These are phyloP conservation scores for Hypoxylon sp. DNA, from an alignment of 2,329 filamentous ascomycete genomes.

Conservation along the genomic window DNA sequence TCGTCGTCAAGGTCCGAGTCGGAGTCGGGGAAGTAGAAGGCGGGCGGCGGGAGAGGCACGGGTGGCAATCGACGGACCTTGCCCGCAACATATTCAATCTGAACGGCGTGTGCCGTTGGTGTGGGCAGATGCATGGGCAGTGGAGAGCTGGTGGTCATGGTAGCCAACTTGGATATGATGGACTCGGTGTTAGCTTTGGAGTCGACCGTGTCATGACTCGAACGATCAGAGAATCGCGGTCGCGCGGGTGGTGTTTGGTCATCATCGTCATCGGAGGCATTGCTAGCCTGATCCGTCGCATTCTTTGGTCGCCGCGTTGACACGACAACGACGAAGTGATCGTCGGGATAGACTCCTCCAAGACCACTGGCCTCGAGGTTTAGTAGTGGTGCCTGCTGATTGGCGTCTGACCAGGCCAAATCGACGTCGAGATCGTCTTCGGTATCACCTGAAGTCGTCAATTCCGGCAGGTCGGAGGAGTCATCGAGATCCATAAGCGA, in stretches of 20 bases:
- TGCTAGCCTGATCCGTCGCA: background rate
- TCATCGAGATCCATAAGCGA: slow-evolving; percentile 40
- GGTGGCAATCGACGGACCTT: slow-evolving; percentile 56
- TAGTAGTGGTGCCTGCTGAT: slow-evolving; percentile 50
- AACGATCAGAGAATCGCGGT: slow-evolving; percentile 13
- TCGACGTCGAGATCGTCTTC: slow-evolving; percentile 55
- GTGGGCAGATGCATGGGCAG: slow-evolving; percentile 13
- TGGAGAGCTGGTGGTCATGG: slow-evolving; percentile 53
- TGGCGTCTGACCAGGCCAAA: slow-evolving; percentile 55
- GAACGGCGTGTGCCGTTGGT: slow-evolving; percentile 37
- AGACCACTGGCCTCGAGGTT: slow-evolving; percentile 65
- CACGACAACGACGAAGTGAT: slow-evolving; percentile 67
- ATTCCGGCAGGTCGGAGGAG: slow-evolving; percentile 45
- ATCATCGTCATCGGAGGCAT: slow-evolving; percentile 25
- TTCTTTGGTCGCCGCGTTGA: slow-evolving; percentile 55
- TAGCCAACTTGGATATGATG: slow-evolving; percentile 53
- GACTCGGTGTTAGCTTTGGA: slow-evolving; percentile 49
- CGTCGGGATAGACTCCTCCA: slow-evolving; percentile 67
- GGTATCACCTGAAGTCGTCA: slow-evolving; percentile 45
- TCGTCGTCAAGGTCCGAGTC: slow-evolving; percentile 44
- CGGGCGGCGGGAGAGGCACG: slow-evolving; percentile 59
- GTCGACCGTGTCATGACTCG: slow-evolving; percentile 25
- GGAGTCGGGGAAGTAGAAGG: slow-evolving; percentile 59
- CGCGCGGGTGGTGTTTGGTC: background rate
- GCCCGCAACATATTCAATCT: slow-evolving; percentile 57